phyloP scores from a whole-genome alignment of 2,329 filamentous ascomycete species.

The Daldinia eschscholtzii region DNA sequence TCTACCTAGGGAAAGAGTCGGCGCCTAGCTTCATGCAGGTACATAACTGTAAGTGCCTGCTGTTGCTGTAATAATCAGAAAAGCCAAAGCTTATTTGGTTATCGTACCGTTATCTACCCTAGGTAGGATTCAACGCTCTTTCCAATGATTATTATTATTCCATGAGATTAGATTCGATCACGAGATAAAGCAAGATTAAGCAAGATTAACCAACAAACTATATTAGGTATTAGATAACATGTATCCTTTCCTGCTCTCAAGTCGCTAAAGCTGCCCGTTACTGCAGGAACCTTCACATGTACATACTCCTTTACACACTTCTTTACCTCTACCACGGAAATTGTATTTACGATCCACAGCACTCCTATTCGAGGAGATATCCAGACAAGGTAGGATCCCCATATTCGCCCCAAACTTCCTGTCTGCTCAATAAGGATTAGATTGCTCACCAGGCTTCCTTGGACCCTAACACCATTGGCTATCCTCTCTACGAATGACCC shows the following conservation, averaged over 20 bases:
- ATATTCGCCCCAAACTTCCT: neutral
- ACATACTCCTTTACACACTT: neutral
- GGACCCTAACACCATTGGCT: slow-evolving; percentile 18
- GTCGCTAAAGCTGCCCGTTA: no score
- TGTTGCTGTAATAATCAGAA: neutral
- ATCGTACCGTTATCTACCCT: neutral
- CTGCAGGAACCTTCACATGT: neutral
- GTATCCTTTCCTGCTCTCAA: no score
- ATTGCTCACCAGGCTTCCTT: neutral
- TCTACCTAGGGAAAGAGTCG: neutral
- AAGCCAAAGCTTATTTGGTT: neutral
- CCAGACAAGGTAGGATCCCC: neutral
- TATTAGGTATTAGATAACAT: neutral
- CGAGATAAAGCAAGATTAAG: neutral
- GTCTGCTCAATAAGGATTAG: neutral
- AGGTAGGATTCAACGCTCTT: no score
- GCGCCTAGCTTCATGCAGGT: neutral
- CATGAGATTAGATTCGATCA: neutral
- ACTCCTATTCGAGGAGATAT: neutral
- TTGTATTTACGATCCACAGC: neutral
- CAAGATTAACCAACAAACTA: no score
- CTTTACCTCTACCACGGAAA: neutral
- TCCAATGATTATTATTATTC: neutral
- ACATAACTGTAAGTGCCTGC: neutral
- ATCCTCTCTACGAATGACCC: slow-evolving; percentile 8